Conservation (phyloP, 1,284 basidiomycete species). For the Trametes polyzona region DNA sequence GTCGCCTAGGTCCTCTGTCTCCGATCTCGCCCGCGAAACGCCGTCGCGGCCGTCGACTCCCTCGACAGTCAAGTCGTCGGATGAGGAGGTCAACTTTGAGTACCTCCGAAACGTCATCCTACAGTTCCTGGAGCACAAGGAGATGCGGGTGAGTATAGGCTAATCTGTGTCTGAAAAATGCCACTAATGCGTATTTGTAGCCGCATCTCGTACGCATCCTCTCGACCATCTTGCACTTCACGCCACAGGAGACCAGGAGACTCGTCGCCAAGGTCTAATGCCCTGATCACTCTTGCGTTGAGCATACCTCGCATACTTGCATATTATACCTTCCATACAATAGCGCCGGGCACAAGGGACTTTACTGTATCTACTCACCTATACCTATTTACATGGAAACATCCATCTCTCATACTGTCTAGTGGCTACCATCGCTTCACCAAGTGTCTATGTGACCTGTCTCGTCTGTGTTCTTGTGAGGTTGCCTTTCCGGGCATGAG, state of each 20-base stretch:
- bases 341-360: background rate
- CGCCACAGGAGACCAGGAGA: slow-evolving; percentile 89
- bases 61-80: slow-evolving; percentile 47
- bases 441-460: too few species aligned
- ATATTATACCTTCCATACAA: slow-evolving; percentile 8
- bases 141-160: slow-evolving; percentile 73
- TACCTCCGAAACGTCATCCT: slow-evolving; percentile 93
- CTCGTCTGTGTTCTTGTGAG: background rate
- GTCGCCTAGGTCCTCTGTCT: slow-evolving; percentile 51
- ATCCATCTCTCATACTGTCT: background rate
- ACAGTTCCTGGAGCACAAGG: slow-evolving; percentile 90
- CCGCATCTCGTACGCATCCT: slow-evolving; percentile 89
- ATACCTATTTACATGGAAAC: background rate
- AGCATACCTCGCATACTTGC: slow-evolving; percentile 2
- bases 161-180: background rate
- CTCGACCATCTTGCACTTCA: slow-evolving; percentile 90
- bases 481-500: background rate
- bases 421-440: background rate
- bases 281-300: background rate
- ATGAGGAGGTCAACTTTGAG: slow-evolving; percentile 94
- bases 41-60: slow-evolving; percentile 49
- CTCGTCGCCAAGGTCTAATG: slow-evolving; percentile 45
- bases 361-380: slow-evolving; percentile 2
- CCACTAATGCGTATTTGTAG: slow-evolving; percentile 43
- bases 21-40: slow-evolving; percentile 42